phyloP scores from a whole-genome alignment of 495 filamentous ascomycete species.

The Amniculicola lignicola region DNA sequence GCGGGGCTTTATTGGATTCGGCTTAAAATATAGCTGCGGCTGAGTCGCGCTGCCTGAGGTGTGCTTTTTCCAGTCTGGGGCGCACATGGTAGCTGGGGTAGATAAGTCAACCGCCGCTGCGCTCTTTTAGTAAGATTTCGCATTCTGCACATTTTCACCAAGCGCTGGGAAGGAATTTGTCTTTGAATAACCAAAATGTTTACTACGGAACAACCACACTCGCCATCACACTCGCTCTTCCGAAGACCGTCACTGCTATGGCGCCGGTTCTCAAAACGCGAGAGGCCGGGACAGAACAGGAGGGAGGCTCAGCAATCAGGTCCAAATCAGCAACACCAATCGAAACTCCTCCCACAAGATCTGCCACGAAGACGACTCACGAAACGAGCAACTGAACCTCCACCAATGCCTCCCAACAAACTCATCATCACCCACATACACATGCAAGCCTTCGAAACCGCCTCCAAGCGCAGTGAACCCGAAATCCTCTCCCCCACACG shows the following conservation, averaged over 20 bases:
- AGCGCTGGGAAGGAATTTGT: too few species aligned
- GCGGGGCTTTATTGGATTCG: neutral
- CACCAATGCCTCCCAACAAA: neutral
- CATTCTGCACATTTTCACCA: neutral
- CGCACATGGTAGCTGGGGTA: neutral
- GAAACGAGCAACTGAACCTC: neutral
- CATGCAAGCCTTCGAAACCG: neutral
- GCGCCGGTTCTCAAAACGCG: conserved; percentile 12
- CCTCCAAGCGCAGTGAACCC: neutral
- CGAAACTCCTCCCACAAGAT: neutral
- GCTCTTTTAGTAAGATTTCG: neutral
- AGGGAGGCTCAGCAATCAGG: neutral
- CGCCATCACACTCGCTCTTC: neutral
- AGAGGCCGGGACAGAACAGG: neutral
- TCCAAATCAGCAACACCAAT: neutral
- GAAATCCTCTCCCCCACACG: neutral
- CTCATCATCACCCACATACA: conserved; percentile 4
- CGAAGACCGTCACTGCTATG: conserved; percentile 10
- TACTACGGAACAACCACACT: conserved; percentile 1
- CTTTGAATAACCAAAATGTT: neutral
- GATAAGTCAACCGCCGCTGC: neutral
- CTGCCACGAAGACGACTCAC: too few species aligned
- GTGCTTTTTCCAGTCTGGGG: neutral
- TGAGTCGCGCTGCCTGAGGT: neutral
- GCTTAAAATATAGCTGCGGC: neutral